Base-by-base conservation (phyloP, 1,284 basidiomycete genomes). In the Fistulina hepatica region DNA sequence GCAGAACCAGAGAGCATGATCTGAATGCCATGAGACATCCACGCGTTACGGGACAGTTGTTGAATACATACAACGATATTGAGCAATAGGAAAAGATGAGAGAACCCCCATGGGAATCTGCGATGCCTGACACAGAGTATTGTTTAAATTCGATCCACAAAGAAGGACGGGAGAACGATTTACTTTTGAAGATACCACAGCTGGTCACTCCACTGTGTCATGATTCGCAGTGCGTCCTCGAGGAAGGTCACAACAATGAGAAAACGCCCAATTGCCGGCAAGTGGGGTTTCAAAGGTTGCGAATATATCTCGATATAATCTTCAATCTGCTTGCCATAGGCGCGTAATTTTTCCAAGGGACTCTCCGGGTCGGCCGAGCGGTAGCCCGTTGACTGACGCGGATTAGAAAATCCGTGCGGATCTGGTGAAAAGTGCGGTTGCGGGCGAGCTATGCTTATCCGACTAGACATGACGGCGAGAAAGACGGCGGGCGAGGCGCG, bases 191-290 rank as follows among this genome's bases (percentile, higher is more conserved):
- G 67, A 60, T 95, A 97, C 88, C 92, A 97, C 37, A 93, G 74
- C 63, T 99, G 94, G 65, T 99, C 94, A 37, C 73, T 58, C 90
- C 91, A 97, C 60, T 97, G 94, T 8, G 91, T 90, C 44, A 88
- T 46, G 58, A 98, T 98, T 50, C 94, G 71, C 55, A 95, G 63
- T 9, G 94, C 90, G 59, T 98, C 94, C 67, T 99, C 94, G 57
- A 94, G 66, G 67, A 99, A 99, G 5, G 94, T 99, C 30, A 95
- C 91, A 39, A 99, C 91, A 59, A 98, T 98, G 48, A 99, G 65
- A 64, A 97, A 97, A 48, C 95, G 76, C 44, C 92, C 95, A 57
- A 97, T 81, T 35, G 90, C 82, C 21, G 95, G 94, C 52, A 99
- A 72, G 59, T 94, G 83, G 36, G 95, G 95, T 59, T 85, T 83